Evolutionary conservation across 331 rosid species (phyloP), one percentile per base, ranked within the genome.

Genomic region (Saraca asoca): DNA sequence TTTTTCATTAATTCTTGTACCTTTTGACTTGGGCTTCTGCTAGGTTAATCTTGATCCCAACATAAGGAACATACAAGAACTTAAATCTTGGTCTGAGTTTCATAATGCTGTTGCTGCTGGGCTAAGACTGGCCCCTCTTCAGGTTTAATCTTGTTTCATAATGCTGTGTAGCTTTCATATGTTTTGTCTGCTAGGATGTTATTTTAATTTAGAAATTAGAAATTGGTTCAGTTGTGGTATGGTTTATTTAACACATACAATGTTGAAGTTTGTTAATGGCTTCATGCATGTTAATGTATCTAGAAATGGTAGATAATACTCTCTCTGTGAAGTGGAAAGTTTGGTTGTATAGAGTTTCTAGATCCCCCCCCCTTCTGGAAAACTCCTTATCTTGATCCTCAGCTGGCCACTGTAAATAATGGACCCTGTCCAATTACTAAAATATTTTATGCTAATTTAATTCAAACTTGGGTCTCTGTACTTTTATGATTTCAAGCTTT

Each of bases 21-120:
- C 64, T 79, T 56, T 34, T 68, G 51, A 41, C 66, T 65, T 14
- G 24, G 38, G 55, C 18, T 62, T 63, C 66, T 73, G 51, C 58
- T 72, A 93, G 98, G 98, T 93, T 73, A 90, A 93, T 72, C 88
- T 93, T 19, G 98, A 93, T 24, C 91, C 95, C 33, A 87, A 70
- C 75, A 76, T 85, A 69, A 85, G 95, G 82, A 93, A 93, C 75
- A 78, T 93, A 67, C 91, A 85, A 80, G 96, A 93, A 73, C 87
- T 93, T 58, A 93, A 84, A 78, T 79, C 91, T 31, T 93, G 98
- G 98, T 96, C 96, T 9, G 98, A 93, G 82, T 93, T 93, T 83
- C 93, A 87, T 85, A 90, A 89, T 87, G 92, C 96, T 80, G 95
- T 93, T 74, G 94, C 95, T 69, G 95, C 96, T 68, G 98, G 98